Evolutionary conservation across 495 filamentous ascomycete species (phyloP).

Genomic region (Aspergillus sclerotiicarbonarius): DNA sequence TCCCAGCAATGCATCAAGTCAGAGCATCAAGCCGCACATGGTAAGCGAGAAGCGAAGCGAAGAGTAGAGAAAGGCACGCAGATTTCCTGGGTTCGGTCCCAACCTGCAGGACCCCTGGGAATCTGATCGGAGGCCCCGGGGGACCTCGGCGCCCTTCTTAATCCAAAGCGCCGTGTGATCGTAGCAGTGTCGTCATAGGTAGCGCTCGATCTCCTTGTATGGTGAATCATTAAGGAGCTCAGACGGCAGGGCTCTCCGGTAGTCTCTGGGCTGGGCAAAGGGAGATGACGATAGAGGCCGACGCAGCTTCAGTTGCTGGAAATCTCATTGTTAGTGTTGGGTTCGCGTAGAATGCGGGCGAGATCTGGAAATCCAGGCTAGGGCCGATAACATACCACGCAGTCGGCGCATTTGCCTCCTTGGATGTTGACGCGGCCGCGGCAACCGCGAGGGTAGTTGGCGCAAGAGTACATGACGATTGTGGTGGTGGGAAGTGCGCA

Average conservation of each 20-base stretch:
- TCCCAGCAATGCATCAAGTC: conserved; percentile 39
- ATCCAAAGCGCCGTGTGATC: neutral
- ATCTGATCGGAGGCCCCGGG: conserved; percentile 10
- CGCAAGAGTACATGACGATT: conserved; percentile 48
- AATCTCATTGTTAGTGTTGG: conserved; percentile 16
- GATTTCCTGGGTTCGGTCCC: conserved; percentile 17
- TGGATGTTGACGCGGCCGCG: conserved; percentile 46
- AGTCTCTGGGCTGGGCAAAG: conserved; percentile 45
- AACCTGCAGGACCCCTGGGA: conserved; percentile 25
- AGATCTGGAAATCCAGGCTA: neutral
- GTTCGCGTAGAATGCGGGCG: neutral
- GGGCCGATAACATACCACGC: conserved; percentile 38
- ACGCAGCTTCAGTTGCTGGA: conserved; percentile 41
- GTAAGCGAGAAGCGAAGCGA: conserved; percentile 9
- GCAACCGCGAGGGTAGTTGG: conserved; percentile 51
- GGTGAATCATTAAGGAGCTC: conserved; percentile 35
- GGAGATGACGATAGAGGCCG: conserved; percentile 43
- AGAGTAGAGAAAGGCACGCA: conserved; percentile 7
- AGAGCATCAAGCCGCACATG: conserved; percentile 16
- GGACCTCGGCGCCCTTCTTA: conserved; percentile 2
- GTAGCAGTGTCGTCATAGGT: conserved; percentile 15
- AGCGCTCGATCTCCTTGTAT: conserved; percentile 23
- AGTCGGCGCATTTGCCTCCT: conserved; percentile 48
- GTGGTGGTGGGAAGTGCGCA: conserved; percentile 3
- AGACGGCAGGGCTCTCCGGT: conserved; percentile 41